These are phyloP conservation scores for Periconia digitata DNA, from an alignment of 2,329 filamentous ascomycete species.

Conservation along the genomic window DNA sequence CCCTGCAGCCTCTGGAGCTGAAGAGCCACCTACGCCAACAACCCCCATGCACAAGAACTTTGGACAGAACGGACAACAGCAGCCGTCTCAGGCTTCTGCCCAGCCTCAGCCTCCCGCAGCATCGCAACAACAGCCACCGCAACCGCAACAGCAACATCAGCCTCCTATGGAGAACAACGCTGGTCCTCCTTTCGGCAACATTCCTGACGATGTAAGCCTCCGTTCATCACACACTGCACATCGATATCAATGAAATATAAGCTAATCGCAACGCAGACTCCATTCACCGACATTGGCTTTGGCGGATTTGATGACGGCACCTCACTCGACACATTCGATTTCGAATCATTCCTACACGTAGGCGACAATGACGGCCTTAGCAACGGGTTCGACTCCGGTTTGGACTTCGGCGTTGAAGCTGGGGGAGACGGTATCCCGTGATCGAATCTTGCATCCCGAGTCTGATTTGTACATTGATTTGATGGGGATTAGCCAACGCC, in stretches of 20 bases:
- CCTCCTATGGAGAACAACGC: constrained; percentile 38
- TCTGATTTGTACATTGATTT: too few species aligned
- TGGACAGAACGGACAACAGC: constrained; percentile 40
- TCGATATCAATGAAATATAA: not conserved
- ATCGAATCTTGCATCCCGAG: not conserved
- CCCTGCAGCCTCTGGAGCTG: constrained; percentile 46
- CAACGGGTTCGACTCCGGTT: constrained; percentile 32
- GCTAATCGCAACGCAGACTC: constrained; percentile 36
- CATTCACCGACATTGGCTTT: constrained; percentile 43
- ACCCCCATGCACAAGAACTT: constrained; percentile 49
- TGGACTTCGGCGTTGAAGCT: constrained; percentile 37
- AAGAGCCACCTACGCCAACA: constrained; percentile 52
- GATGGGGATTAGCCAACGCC: too few species aligned
- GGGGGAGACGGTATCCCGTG: too few species aligned
- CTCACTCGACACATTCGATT: constrained; percentile 69
- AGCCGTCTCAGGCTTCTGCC: constrained; percentile 25
- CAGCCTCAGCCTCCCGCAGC: constrained; percentile 37
- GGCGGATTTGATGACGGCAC: constrained; percentile 57
- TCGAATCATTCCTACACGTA: constrained; percentile 66
- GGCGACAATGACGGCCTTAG: constrained; percentile 44
- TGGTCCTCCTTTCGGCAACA: constrained; percentile 43
- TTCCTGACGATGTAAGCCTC: constrained; percentile 39
- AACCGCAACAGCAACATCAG: constrained; percentile 20
- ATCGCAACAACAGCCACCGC: constrained; percentile 17
- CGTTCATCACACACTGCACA: not conserved